A percentile compares a stretch with the other conserved stretches of the same genome.
Evolutionary conservation across 805 yeast species (phyloP).

Genomic region (Pichia sporocuriosa): DNA sequence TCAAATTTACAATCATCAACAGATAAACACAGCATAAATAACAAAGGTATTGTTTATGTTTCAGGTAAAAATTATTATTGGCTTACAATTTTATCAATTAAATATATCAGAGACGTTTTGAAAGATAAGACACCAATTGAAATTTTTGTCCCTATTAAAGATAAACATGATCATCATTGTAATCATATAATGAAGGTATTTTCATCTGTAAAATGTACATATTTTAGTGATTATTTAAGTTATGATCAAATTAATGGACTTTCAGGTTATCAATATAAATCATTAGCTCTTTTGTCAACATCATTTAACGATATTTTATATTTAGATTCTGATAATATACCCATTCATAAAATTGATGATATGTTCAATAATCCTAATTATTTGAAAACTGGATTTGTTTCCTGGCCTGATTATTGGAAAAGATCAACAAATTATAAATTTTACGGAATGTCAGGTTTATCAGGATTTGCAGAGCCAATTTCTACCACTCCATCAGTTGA

Average conservation of each 20-base stretch:
- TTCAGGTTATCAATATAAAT: constrained; percentile 17
- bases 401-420: constrained; percentile 71
- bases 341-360: constrained; percentile 30
- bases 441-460: constrained; percentile 41
- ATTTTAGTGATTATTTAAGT: constrained; percentile 32
- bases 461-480: constrained; percentile 26
- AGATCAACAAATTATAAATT: constrained; percentile 56
- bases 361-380: constrained; percentile 36
- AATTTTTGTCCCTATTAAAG: constrained; percentile 39
- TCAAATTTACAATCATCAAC: constrained; percentile 9
- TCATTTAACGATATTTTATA: constrained; percentile 36
- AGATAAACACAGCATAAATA: constrained; percentile 11
- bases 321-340: constrained; percentile 39
- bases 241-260: constrained; percentile 17
- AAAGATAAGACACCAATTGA: constrained; percentile 37
- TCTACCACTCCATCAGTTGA: constrained; percentile 54
- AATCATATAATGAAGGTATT: constrained; percentile 34
- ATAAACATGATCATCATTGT: constrained; percentile 40
- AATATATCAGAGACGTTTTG: constrained; percentile 24
- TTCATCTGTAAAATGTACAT: constrained; percentile 35
- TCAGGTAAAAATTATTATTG: constrained; percentile 26
- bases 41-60: constrained; percentile 27
- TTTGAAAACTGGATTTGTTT: constrained; percentile 43
- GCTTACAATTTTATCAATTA: constrained; percentile 27
- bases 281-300: constrained; percentile 33